A percentile compares a stretch with the other conserved stretches of the same genome.
These are phyloP conservation scores for Phytophthora pini DNA, from an alignment of 352 stramenopile species.

Conservation along the genomic window DNA sequence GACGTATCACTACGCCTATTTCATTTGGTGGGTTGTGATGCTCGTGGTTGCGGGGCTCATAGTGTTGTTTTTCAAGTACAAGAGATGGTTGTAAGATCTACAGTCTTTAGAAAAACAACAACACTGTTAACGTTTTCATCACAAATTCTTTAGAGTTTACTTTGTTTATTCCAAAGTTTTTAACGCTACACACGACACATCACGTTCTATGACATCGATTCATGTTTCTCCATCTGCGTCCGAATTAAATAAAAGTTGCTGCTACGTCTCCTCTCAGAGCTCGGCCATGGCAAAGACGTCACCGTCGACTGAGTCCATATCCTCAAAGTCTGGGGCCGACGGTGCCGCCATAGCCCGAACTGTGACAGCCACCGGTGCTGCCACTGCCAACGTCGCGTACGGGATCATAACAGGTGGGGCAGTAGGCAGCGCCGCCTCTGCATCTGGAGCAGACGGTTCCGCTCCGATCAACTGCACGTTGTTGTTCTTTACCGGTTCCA, in stretches of 20 bases:
- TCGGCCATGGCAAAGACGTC: slow-evolving; percentile 33
- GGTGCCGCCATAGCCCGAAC: slow-evolving; percentile 45
- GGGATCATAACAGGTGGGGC: slow-evolving; percentile 37
- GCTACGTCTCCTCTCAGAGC: slow-evolving; percentile 24
- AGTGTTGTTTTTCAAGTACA: slow-evolving; percentile 69
- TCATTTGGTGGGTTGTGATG: slow-evolving; percentile 73
- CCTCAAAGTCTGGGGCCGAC: slow-evolving; percentile 47
- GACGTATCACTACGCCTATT: slow-evolving; percentile 69
- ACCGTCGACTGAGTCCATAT: slow-evolving; percentile 33
- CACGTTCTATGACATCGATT: slow-evolving; percentile 36
- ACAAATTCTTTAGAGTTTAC: background rate
- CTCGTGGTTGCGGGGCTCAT: slow-evolving; percentile 46
- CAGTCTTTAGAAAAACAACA: background rate
- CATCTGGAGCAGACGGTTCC: slow-evolving; percentile 37
- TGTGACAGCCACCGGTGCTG: slow-evolving; percentile 28
- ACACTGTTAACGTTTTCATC: background rate
- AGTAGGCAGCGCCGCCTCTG: slow-evolving; percentile 30
- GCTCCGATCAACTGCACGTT: slow-evolving; percentile 62
- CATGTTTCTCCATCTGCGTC: slow-evolving; percentile 8
- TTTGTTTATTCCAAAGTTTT: slow-evolving; percentile 25
- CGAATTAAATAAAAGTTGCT: slow-evolving; percentile 33
- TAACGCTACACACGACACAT: slow-evolving; percentile 17
- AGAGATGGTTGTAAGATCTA: slow-evolving; percentile 52
- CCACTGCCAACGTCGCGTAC: slow-evolving; percentile 31
- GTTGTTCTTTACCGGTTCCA: slow-evolving; percentile 45